A percentile compares a stretch with the other conserved stretches of the same genome.
Conservation (phyloP, 2,329 filamentous ascomycete species). For the Colletotrichum sp. region DNA sequence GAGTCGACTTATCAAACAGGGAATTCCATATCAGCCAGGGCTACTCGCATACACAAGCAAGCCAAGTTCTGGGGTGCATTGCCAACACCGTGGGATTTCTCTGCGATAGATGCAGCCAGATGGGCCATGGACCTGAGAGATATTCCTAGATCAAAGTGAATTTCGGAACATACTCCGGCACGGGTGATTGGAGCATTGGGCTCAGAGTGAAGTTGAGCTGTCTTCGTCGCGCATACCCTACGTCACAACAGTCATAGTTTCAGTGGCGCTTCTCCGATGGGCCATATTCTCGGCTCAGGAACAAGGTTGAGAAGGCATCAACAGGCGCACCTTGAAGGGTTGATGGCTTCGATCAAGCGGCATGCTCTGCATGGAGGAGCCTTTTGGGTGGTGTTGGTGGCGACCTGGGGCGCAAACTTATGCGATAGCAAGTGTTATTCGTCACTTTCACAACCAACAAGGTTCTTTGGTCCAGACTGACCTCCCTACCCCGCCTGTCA, state of each 20-base stretch:
- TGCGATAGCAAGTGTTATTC: not conserved
- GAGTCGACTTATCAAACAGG: not conserved
- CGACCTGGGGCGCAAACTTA: not conserved
- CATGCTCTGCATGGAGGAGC: not conserved
- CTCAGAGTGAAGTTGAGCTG: not conserved
- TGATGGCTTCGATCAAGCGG: not conserved
- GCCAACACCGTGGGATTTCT: not conserved
- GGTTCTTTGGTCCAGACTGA: not conserved
- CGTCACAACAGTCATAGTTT: not conserved
- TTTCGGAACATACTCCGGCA: not conserved
- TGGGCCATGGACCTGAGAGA: not conserved
- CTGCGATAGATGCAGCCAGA: not conserved
- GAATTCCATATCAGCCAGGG: not conserved
- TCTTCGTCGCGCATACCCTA: not conserved
- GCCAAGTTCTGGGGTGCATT: not conserved
- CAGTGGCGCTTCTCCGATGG: not conserved
- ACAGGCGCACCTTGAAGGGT: not conserved
- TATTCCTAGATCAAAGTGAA: not conserved
- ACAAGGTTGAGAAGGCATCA: not conserved
- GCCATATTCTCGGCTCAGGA: not conserved
- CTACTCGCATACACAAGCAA: not conserved
- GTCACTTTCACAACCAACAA: not conserved
- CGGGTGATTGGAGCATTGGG: not conserved
- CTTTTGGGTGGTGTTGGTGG: not conserved
- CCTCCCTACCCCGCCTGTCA: not conserved